Evolutionary conservation across 345 rosid species (phyloP).

Genomic region (Eucalyptus sp.): DNA sequence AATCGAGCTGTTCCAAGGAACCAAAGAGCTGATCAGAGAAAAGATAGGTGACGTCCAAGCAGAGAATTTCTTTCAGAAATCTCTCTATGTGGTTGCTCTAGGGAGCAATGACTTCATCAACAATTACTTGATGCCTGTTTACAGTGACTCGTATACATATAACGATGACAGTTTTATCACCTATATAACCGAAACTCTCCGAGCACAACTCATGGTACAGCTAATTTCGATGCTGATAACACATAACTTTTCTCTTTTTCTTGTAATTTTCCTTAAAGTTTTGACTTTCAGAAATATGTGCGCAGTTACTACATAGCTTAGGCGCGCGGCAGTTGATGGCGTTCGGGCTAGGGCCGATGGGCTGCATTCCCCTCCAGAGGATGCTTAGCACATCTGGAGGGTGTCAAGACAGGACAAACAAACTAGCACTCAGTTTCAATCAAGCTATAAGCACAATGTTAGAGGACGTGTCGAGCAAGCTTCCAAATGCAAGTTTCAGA

Average conservation of each 20-base stretch:
- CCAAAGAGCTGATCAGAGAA: constrained; percentile 30
- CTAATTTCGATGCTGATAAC: background rate
- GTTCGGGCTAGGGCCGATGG: constrained; percentile 93
- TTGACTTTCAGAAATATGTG: background rate
- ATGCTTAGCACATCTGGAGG: constrained; percentile 45
- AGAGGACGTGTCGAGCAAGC: constrained; percentile 19
- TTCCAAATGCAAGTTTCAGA: constrained; percentile 47
- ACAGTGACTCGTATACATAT: constrained; percentile 76
- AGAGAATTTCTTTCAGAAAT: constrained; percentile 52
- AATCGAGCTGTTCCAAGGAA: constrained; percentile 66
- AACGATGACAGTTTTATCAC: constrained; percentile 50
- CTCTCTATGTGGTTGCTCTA: constrained; percentile 67
- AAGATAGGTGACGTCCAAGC: constrained; percentile 44
- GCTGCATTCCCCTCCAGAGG: constrained; percentile 94
- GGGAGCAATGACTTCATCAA: constrained; percentile 99
- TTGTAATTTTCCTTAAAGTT: background rate
- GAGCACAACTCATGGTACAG: constrained; percentile 45
- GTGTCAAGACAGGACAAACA: constrained; percentile 63
- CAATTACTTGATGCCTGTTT: constrained; percentile 88
- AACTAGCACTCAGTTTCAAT: constrained; percentile 59
- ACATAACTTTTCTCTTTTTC: background rate
- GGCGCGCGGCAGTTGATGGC: constrained; percentile 71
- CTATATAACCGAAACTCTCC: constrained; percentile 69
- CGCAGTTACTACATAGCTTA: constrained; percentile 43
- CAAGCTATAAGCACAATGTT: constrained; percentile 43